Evolutionary conservation across 768 basidiomycete genomes (phyloP), one percentile per base, ranked within the genome.

Genomic region (Podaxis carcinomalis): DNA sequence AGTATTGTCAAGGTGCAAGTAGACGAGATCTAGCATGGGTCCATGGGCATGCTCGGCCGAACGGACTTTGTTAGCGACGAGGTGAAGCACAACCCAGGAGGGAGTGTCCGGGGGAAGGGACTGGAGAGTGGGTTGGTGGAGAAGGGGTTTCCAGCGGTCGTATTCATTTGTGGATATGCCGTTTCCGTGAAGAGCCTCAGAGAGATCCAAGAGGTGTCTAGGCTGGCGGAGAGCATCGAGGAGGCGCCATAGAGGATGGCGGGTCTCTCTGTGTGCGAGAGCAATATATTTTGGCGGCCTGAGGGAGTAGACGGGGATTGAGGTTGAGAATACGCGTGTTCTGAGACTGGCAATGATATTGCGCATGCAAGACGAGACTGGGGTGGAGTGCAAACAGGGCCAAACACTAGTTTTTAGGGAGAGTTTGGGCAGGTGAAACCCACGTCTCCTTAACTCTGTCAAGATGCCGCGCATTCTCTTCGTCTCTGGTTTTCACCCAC

Each of bases 401-500:
- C 68, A 67, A 68, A 63, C 55, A 42, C 7, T 14, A 25, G 32
- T 54, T 59, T 64, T 66, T 70, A 55, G 40, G 19, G 28, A 16
- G 28, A 9, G 35, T 32, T 32, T 32, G 32, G 32, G 32, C 32
- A 32, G 32, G 32, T 9, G 32, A 2, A 32, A 32, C 32, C 7
- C 32, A 32, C 32, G 32, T 32, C 32, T 32, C 44, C 50, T 25
- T 21, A 27, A 19, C 14, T 10, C 13, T 52, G 44, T 67, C 70
- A 72, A 65, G 44, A 87, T 90, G 89, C 87, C 88, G 70, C 89
- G 92, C 65, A 93, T 93, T 65, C 82, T 93, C 62, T 94, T 92
- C 67, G 92, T 94, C 49, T 90, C 87, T 68, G 92, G 92, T 19
- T 94, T 94, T 68, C 87, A 91, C 66, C 87, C 89, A 4, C 74